phyloP scores from a whole-genome alignment of 2,329 filamentous ascomycete genomes.

The Trichophyton mentagrophytes region DNA sequence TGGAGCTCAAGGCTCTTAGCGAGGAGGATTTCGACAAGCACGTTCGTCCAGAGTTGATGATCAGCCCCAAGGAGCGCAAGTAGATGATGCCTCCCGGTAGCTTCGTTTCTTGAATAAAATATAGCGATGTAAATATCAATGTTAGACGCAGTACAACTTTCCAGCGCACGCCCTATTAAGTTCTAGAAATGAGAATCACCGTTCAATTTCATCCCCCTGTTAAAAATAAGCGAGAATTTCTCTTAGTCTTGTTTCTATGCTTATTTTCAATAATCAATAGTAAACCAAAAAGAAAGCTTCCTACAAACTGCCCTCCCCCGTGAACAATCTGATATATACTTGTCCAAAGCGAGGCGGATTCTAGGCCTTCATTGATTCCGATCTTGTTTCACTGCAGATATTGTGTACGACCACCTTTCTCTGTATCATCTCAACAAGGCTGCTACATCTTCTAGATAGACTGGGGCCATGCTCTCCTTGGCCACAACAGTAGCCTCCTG shows the following conservation, averaged over 20 bases:
- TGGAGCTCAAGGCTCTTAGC: constrained; percentile 82
- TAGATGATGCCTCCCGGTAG: constrained; percentile 18
- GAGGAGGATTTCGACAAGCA: constrained; percentile 81
- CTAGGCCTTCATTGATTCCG: not conserved
- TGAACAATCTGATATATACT: not conserved
- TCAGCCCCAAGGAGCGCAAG: constrained; percentile 63
- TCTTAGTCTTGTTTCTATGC: too few species aligned
- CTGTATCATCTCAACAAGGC: not conserved
- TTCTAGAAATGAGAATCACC: not conserved
- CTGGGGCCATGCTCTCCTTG: not conserved
- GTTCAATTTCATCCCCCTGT: not conserved
- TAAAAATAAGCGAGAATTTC: not conserved
- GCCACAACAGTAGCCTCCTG: not conserved
- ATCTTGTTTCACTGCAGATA: not conserved
- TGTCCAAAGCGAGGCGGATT: not conserved
- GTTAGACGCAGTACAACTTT: not conserved
- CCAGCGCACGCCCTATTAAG: not conserved
- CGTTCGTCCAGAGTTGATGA: constrained; percentile 89
- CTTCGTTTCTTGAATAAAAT: not conserved
- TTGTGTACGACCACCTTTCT: not conserved
- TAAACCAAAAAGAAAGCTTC: too few species aligned
- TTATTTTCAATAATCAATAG: not conserved
- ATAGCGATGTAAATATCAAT: not conserved
- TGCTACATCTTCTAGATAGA: not conserved
- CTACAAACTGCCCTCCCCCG: too few species aligned